Evolutionary conservation across 2,329 filamentous ascomycete species (phyloP), one percentile per base, ranked within the genome.

Genomic region (Fusarium nisikadoi): DNA sequence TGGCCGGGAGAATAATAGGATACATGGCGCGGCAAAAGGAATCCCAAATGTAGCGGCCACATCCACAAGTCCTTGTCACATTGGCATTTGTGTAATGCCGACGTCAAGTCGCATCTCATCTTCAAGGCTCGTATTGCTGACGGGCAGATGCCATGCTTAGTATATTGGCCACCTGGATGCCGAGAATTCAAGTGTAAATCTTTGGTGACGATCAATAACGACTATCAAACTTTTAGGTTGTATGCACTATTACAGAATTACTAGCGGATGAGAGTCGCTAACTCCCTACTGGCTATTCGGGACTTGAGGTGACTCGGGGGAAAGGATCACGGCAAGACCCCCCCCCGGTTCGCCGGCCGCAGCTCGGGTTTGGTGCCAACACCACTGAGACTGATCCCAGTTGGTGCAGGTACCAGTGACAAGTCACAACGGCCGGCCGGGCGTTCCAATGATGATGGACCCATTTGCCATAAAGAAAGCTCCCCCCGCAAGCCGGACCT

Each of bases 381-480:
- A 53, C 25, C 33, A 27, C 49, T 27, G 31, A 38, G 23, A 53
- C 35, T 53, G 49, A 41, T 38, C 31, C 69, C 70, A 70, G 62
- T 65, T 68, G 63, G 74, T 76, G 70, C 75, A 75, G 71, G 74
- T 76, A 74, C 72, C 47, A 67, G 65, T 71, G 59, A 68, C 72
- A 68, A 73, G 65, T 60, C 64, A 58, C 67, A 68, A 55, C 67
- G 59, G 61, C 61, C 61, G 52, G 61, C 61, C 63, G 46, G 58
- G 53, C 53, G 60, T 76, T 66, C 71, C 67, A 76, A 74, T 76
- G 64, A 65, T 45, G 63, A 75, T 71, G 59, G 50, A 69, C 59
- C 67, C 62, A 71, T 71, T 75, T 76, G 41, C 71, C 75, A 77
- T 77, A 77, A 77, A 77, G 75, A 76, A 75, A 71, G 66, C 67